A percentile compares a stretch with the other conserved stretches of the same genome.
phyloP scores from a whole-genome alignment of 2,329 filamentous ascomycete species.

The Sporothrix dimorphospora region DNA sequence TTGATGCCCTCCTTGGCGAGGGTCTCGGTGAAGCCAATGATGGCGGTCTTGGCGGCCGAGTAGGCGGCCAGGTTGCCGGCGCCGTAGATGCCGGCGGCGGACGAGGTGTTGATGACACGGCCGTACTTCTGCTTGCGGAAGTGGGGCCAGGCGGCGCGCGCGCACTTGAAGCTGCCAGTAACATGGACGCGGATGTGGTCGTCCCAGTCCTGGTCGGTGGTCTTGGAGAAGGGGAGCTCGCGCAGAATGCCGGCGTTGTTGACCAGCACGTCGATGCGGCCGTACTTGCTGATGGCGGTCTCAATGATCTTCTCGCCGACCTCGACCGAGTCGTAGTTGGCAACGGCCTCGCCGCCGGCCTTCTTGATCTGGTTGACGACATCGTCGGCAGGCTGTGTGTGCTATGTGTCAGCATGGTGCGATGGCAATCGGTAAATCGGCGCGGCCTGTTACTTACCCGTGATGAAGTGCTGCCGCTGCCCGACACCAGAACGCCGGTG shows the following conservation, averaged over 20 bases:
- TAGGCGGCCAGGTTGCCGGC: conserved; percentile 97
- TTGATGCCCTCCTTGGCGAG: conserved; percentile 96
- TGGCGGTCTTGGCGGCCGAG: conserved; percentile 91
- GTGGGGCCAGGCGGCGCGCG: conserved; percentile 92
- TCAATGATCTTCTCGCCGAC: conserved; percentile 93
- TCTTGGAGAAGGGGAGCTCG: conserved; percentile 97
- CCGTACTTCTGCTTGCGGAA: conserved; percentile 99
- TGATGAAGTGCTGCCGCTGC: conserved; percentile 22
- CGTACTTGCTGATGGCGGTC: conserved; percentile 77
- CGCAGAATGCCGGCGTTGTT: conserved; percentile 98
- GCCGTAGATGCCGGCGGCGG: conserved; percentile 93
- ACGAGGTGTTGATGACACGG: conserved; percentile 93
- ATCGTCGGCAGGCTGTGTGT: conserved; percentile 71
- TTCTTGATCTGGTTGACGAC: conserved; percentile 83
- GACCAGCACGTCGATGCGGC: conserved; percentile 90
- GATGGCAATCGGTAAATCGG: no score
- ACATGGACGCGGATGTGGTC: conserved; percentile 91
- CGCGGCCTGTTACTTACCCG: no score
- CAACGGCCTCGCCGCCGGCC: conserved; percentile 91
- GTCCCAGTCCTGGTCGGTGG: conserved; percentile 97
- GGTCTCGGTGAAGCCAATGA: conserved; percentile 97
- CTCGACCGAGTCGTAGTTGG: conserved; percentile 96
- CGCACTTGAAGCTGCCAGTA: conserved; percentile 91
- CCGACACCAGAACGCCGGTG: conserved; percentile 70
- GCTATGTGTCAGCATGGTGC: not conserved